phyloP scores from a whole-genome alignment of 2,329 filamentous ascomycete genomes.

The Aspergillus udagawae region DNA sequence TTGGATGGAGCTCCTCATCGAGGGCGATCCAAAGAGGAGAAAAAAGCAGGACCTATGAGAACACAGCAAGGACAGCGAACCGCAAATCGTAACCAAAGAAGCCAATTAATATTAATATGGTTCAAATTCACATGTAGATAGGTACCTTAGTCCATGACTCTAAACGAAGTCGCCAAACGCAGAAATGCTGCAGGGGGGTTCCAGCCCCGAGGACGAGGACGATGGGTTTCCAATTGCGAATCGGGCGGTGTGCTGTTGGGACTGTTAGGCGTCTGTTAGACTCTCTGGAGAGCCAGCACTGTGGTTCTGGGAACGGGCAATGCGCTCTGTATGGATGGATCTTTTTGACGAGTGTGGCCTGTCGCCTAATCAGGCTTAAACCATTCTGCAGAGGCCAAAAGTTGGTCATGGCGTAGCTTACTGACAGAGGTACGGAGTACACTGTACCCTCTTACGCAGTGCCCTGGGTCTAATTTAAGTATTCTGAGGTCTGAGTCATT shows the following conservation, averaged over 20 bases:
- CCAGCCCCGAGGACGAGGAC: conserved; percentile 15
- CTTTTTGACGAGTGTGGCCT: neutral
- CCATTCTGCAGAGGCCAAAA: neutral
- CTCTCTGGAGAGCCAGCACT: neutral
- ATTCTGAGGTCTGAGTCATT: neutral
- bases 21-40: neutral
- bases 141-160: neutral
- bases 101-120: neutral
- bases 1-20: neutral
- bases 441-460: neutral
- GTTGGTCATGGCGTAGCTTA: neutral
- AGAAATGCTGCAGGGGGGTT: conserved; percentile 11
- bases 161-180: neutral
- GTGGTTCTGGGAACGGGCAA: neutral
- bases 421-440: neutral
- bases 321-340: neutral
- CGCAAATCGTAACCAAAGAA: neutral
- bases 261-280: neutral
- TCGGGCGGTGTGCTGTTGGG: conserved; percentile 7
- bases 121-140: neutral
- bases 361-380: neutral
- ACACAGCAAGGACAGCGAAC: neutral
- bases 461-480: too few relatives aligned
- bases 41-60: neutral
- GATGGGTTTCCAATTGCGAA: conserved; percentile 8